Evolutionary conservation across 73 alveolate species (phyloP).

Genomic region (Breviolum minutum): DNA sequence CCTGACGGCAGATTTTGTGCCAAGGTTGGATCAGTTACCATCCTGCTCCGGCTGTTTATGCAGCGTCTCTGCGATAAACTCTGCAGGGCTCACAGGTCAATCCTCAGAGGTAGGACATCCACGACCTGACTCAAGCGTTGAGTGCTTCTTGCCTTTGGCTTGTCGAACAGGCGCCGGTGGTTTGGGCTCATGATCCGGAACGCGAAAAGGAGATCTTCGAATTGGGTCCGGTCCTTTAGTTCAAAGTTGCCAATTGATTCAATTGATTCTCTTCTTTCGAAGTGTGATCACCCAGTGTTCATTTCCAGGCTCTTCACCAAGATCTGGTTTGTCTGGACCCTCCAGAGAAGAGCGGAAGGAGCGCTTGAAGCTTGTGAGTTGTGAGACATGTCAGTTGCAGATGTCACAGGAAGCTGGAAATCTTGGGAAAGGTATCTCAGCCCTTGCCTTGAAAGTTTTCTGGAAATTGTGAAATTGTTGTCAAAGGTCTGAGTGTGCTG

Average conservation of each 20-base stretch:
- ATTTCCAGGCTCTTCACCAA: not conserved
- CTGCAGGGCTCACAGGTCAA: slow-evolving; percentile 67
- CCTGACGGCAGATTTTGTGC: not conserved
- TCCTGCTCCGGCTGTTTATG: slow-evolving; percentile 75
- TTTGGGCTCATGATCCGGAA: slow-evolving; percentile 55
- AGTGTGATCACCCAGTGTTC: not conserved
- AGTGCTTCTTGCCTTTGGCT: not conserved
- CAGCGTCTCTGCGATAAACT: slow-evolving; percentile 73
- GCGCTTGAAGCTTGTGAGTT: not conserved
- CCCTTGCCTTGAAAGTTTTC: too few relatives aligned
- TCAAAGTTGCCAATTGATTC: too few relatives aligned
- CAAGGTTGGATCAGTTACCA: slow-evolving; percentile 77
- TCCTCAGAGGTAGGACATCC: not conserved
- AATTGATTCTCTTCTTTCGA: too few relatives aligned
- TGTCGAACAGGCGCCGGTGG: slow-evolving; percentile 55
- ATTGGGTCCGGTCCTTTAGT: not conserved
- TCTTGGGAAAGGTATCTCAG: not conserved
- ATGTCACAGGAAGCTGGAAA: too few relatives aligned
- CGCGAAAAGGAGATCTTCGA: slow-evolving; percentile 87
- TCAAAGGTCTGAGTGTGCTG: too few relatives aligned
- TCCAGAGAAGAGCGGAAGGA: not conserved
- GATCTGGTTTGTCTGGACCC: slow-evolving; percentile 15
- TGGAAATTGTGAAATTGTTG: too few relatives aligned
- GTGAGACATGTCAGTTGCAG: too few relatives aligned
- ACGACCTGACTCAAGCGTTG: not conserved